phyloP scores from a whole-genome alignment of 192 early-diverging fungal genomes.

The Rhizophagus clarus region DNA sequence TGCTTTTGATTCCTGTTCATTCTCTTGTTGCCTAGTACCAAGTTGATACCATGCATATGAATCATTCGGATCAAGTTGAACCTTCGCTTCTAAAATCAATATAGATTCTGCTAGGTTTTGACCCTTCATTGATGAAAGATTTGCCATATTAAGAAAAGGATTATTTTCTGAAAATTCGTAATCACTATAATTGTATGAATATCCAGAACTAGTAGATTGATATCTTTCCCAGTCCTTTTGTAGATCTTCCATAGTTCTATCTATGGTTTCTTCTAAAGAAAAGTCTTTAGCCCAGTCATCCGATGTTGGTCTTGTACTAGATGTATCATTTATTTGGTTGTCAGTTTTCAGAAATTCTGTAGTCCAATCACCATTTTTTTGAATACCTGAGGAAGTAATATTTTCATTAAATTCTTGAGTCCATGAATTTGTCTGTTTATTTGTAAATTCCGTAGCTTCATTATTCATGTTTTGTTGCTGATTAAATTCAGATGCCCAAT shows the following conservation, averaged over 20 bases:
- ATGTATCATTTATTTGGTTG: not conserved
- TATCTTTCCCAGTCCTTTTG: conserved; percentile 72
- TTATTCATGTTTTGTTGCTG: not conserved
- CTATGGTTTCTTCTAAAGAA: conserved; percentile 44
- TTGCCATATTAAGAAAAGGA: conserved; percentile 59
- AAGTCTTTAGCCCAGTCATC: not conserved
- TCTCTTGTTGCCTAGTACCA: conserved; percentile 93
- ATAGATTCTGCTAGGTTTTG: conserved; percentile 78
- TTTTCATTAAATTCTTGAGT: not conserved
- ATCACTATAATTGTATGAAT: conserved; percentile 57
- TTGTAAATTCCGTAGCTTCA: not conserved
- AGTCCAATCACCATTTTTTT: not conserved
- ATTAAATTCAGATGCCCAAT: conserved; percentile 17
- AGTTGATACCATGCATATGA: conserved; percentile 84
- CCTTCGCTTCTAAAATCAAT: conserved; percentile 86
- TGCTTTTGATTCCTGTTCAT: conserved; percentile 90
- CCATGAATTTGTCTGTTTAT: not conserved
- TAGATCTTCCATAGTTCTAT: conserved; percentile 72
- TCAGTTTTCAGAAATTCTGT: not conserved
- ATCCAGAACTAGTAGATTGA: conserved; percentile 43
- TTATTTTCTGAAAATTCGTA: conserved; percentile 82
- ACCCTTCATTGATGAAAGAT: conserved; percentile 57
- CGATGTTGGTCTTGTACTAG: not conserved
- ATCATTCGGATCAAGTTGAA: conserved; percentile 78
- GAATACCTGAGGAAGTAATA: not conserved